These are phyloP conservation scores for Neoboletus magnificus DNA, from an alignment of 768 basidiomycete genomes.

Conservation along the genomic window DNA sequence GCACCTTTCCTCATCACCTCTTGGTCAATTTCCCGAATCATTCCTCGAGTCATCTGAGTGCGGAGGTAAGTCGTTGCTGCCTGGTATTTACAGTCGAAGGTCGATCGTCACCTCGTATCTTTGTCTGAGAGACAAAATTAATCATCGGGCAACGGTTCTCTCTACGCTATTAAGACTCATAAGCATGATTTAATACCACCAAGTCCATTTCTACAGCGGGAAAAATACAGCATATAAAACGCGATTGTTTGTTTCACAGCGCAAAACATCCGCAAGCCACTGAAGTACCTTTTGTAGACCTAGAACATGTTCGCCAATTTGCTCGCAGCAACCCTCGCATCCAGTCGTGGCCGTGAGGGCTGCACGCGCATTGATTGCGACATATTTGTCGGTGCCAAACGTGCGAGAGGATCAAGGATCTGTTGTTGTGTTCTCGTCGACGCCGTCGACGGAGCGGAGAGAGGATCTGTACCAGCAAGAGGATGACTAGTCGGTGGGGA, in stretches of 20 bases:
- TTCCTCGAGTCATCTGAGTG: too few species aligned
- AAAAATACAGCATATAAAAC: slow-evolving; percentile 20
- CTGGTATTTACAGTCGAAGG: not conserved
- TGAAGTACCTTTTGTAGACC: not conserved
- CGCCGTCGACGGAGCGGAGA: slow-evolving; percentile 5
- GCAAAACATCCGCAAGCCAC: slow-evolving; percentile 1
- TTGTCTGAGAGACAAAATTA: too few species aligned
- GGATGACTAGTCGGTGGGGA: slow-evolving; percentile 12
- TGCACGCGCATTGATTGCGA: slow-evolving; percentile 70
- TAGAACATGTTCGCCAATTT: slow-evolving; percentile 90
- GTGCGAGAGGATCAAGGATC: slow-evolving; percentile 62
- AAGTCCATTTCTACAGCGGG: slow-evolving; percentile 7
- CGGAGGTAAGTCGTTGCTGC: too few species aligned
- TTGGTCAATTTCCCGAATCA: too few species aligned
- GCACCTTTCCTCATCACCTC: too few species aligned
- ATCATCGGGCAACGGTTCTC: not conserved
- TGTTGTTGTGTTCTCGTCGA: slow-evolving; percentile 26
- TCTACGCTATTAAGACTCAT: not conserved
- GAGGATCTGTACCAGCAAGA: slow-evolving; percentile 16
- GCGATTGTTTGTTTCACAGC: slow-evolving; percentile 3
- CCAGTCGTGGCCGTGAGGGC: slow-evolving; percentile 69
- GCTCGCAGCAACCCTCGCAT: slow-evolving; percentile 83
- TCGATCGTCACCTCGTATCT: too few species aligned
- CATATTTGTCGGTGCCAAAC: slow-evolving; percentile 60
- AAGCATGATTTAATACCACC: not conserved